Conservation (phyloP, 2,329 filamentous ascomycete genomes). For the Colletotrichum falcatum region DNA sequence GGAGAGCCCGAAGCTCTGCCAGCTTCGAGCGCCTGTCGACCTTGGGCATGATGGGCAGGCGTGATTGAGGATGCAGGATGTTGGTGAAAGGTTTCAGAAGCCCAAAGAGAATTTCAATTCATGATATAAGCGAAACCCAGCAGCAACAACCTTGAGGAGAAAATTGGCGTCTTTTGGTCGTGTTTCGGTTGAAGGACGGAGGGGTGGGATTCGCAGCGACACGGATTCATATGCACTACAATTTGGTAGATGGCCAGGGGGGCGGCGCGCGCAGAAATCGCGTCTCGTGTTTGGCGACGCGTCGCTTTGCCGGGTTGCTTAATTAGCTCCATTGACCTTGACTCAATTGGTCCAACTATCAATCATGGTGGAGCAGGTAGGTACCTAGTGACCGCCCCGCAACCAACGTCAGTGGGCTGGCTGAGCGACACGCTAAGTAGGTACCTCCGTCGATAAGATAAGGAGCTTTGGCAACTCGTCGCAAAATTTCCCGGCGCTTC, state of each 20-base stretch:
- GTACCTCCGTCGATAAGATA: slow-evolving; percentile 16
- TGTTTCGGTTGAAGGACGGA: slow-evolving; percentile 5
- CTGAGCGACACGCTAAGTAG: slow-evolving; percentile 3
- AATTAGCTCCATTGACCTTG: slow-evolving; percentile 13
- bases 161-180: slow-evolving; percentile 18
- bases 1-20: slow-evolving; percentile 85
- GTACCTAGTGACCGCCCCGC: not conserved
- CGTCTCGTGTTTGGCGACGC: slow-evolving; percentile 40
- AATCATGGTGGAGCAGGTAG: not conserved
- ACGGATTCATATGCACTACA: slow-evolving; percentile 33
- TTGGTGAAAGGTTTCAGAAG: not conserved
- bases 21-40: slow-evolving; percentile 64
- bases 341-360: slow-evolving; percentile 19
- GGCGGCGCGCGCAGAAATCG: slow-evolving; percentile 32
- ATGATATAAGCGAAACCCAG: slow-evolving; percentile 6
- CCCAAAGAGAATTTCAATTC: slow-evolving; percentile 3
- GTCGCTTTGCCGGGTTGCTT: slow-evolving; percentile 28
- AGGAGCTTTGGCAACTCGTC: slow-evolving; percentile 7
- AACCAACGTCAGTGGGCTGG: slow-evolving; percentile 3
- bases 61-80: not conserved
- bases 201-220: slow-evolving; percentile 17
- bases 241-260: slow-evolving; percentile 27
- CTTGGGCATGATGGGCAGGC: slow-evolving; percentile 54
- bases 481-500: slow-evolving; percentile 21
- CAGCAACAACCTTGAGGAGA: not conserved